Evolutionary conservation across 2,329 filamentous ascomycete species (phyloP).

Genomic region (Onygena corvina): DNA sequence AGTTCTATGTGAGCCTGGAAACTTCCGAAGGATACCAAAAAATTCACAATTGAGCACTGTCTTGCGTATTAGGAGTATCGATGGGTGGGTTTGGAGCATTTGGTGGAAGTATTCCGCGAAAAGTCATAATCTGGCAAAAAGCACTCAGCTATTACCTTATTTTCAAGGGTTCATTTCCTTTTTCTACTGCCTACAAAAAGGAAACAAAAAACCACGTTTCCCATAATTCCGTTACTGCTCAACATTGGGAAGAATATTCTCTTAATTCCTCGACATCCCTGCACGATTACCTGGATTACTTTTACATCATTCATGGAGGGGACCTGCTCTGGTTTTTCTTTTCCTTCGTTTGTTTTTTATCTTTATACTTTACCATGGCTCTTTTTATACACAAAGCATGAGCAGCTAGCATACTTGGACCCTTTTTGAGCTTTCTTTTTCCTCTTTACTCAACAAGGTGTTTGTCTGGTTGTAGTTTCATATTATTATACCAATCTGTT

Average conservation of each 20-base stretch:
- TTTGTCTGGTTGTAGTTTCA: constrained; percentile 6
- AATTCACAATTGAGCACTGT: neutral
- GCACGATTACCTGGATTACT: neutral
- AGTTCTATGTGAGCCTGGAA: neutral
- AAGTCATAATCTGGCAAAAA: neutral
- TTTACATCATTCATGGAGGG: constrained; percentile 3
- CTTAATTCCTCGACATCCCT: neutral
- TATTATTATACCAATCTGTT: constrained; percentile 10
- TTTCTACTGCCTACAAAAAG: constrained; percentile 1
- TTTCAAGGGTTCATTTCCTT: neutral
- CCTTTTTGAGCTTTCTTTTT: neutral
- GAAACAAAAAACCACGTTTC: neutral
- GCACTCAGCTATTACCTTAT: neutral
- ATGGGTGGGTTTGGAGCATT: constrained; percentile 4
- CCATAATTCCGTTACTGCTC: neutral
- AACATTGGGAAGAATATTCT: neutral
- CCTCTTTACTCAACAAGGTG: neutral
- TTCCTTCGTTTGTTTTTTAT: neutral
- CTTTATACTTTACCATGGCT: neutral
- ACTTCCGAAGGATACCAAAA: neutral
- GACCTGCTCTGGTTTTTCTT: neutral
- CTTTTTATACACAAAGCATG: neutral
- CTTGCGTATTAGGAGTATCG: constrained; percentile 1
- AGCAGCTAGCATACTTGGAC: constrained; percentile 4
- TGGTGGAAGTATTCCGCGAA: constrained; percentile 4